Evolutionary conservation across 1,284 basidiomycete genomes (phyloP).

Genomic region (Tranzscheliella williamsii): DNA sequence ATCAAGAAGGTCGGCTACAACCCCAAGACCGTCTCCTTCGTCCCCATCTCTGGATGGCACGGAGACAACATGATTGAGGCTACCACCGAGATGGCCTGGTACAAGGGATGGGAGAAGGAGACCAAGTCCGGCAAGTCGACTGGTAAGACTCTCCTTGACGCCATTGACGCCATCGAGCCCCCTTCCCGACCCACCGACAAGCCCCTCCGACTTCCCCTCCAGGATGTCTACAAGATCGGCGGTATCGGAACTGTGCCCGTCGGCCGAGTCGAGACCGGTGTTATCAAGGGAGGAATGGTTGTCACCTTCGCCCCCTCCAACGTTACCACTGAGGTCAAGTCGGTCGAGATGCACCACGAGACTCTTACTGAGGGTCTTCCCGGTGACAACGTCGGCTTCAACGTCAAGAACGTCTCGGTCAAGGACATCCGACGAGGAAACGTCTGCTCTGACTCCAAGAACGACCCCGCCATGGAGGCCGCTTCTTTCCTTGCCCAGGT

Average conservation of each 20-base stretch:
- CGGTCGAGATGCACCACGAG: constrained; percentile 99
- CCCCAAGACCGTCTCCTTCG: constrained; percentile 97
- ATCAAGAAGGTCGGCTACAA: constrained; percentile 99
- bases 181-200: constrained; percentile 96
- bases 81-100: constrained; percentile 88
- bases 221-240: constrained; percentile 99
- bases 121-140: constrained; percentile 87
- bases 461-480: constrained; percentile 98
- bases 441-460: constrained; percentile 99
- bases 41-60: constrained; percentile 99
- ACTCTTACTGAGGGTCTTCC: constrained; percentile 91
- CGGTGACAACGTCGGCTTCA: constrained; percentile 98
- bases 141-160: constrained; percentile 99
- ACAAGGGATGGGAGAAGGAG: constrained; percentile 78
- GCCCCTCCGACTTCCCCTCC: constrained; percentile 99
- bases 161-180: constrained; percentile 99
- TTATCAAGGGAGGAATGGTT: constrained; percentile 98
- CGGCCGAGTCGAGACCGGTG: constrained; percentile 99
- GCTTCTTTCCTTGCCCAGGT: constrained; percentile 99
- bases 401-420: constrained; percentile 94
- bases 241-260: constrained; percentile 99
- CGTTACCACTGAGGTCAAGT: constrained; percentile 99
- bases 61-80: constrained; percentile 99
- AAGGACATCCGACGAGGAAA: constrained; percentile 99
- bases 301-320: constrained; percentile 95